Percentiles rank a stretch among this genome's conserved stretches.
Evolutionary conservation across 352 stramenopile genomes (phyloP).

Genomic region (Phytophthora palmivora): DNA sequence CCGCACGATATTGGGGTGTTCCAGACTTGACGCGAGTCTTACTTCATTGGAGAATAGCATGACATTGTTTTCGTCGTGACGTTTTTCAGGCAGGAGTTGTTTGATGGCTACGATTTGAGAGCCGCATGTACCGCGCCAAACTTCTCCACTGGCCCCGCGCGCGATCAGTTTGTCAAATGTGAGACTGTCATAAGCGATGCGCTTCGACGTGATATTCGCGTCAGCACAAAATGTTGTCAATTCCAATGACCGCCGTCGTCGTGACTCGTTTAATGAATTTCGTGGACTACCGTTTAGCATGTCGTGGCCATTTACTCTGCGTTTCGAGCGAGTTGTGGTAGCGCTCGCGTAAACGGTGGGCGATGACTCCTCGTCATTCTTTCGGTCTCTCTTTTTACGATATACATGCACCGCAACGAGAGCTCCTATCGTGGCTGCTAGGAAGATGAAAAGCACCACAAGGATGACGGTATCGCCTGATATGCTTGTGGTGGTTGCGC

Average conservation of each 20-base stretch:
- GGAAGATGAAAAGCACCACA: constrained; percentile 31
- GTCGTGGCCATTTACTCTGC: constrained; percentile 1
- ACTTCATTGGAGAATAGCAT: constrained; percentile 66
- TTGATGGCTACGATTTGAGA: constrained; percentile 66
- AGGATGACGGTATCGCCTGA: constrained; percentile 30
- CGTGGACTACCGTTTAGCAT: constrained; percentile 4
- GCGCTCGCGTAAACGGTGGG: constrained; percentile 30
- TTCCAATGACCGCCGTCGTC: constrained; percentile 40
- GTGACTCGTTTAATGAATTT: constrained; percentile 28
- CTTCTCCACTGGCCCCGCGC: constrained; percentile 62
- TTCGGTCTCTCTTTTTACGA: constrained; percentile 18
- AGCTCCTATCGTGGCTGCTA: constrained; percentile 22
- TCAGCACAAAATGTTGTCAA: constrained; percentile 48
- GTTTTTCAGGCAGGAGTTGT: constrained; percentile 58
- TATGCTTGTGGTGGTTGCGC: constrained; percentile 6
- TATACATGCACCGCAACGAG: constrained; percentile 27
- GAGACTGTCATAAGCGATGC: constrained; percentile 50
- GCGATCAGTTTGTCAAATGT: constrained; percentile 52
- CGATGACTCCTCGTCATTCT: constrained; percentile 16
- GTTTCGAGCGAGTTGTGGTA: constrained; percentile 27
- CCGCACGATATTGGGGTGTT: constrained; percentile 73
- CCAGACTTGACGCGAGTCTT: constrained; percentile 48
- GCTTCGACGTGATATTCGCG: constrained; percentile 53
- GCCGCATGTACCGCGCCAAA: constrained; percentile 58
- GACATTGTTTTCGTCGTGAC: constrained; percentile 43